phyloP scores from a whole-genome alignment of 352 stramenopile species.

The Pythium phragmiticola region DNA sequence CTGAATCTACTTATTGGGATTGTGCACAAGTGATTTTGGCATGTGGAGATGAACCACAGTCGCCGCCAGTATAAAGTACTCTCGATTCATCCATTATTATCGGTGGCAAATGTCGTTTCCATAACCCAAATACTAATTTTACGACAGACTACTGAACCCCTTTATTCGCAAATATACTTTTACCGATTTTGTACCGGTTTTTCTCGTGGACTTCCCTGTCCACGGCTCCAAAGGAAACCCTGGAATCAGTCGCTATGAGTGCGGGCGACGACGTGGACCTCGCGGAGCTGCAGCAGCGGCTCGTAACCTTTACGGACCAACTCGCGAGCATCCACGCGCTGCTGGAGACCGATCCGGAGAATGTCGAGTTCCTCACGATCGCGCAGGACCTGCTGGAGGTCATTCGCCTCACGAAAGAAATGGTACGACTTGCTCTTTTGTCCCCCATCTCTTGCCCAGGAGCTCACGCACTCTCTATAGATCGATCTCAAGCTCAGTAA shows the following conservation, averaged over 20 bases:
- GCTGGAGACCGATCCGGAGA: constrained; percentile 65
- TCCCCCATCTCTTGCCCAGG: not conserved
- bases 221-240: too few species aligned
- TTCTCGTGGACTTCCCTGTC: not conserved
- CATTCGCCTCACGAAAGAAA: constrained; percentile 83
- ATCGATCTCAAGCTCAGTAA: constrained; percentile 26
- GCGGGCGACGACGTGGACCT: constrained; percentile 42
- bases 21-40: not conserved
- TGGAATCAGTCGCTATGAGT: not conserved
- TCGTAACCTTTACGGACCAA: constrained; percentile 79
- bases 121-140: too few species aligned
- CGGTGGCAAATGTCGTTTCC: not conserved
- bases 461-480: constrained; percentile 6
- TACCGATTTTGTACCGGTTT: constrained; percentile 1
- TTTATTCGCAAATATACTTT: not conserved
- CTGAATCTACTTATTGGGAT: not conserved
- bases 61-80: too few species aligned
- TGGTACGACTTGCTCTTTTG: constrained; percentile 39
- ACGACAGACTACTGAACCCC: not conserved
- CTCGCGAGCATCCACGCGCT: constrained; percentile 81
- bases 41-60: constrained; percentile 14
- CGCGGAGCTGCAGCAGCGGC: constrained; percentile 71
- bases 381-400: constrained; percentile 80
- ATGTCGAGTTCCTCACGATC: constrained; percentile 74
- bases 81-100: not conserved